Evolutionary conservation across 371 early-diverging fungal species (phyloP).

Genomic region (Mortierella sp.): DNA sequence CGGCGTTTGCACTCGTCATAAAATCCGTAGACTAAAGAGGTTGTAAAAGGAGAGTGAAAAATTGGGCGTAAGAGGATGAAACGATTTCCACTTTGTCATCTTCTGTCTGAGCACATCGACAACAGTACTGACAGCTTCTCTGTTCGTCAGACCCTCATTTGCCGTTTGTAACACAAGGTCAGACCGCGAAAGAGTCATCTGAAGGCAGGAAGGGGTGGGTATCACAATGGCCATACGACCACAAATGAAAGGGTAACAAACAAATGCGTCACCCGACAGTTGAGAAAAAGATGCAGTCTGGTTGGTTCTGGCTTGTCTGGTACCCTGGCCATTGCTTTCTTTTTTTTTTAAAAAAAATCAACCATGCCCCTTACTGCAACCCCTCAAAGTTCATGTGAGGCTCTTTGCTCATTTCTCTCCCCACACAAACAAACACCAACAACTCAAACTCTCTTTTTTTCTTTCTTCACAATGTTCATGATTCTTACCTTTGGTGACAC

Average conservation of each 20-base stretch:
- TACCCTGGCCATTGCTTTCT: neutral
- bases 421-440: neutral
- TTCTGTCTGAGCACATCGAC: neutral
- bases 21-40: conserved; percentile 93
- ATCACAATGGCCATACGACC: neutral
- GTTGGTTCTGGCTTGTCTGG: neutral
- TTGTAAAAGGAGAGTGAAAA: neutral
- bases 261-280: conserved; percentile 1
- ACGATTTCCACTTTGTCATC: neutral
- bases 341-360: neutral
- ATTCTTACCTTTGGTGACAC: conserved; percentile 89
- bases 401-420: neutral
- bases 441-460: neutral
- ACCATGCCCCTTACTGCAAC: neutral
- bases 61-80: neutral
- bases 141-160: neutral
- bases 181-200: neutral
- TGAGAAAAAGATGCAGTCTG: neutral
- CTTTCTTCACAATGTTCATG: neutral
- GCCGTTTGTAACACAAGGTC: conserved; percentile 12
- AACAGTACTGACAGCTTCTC: too few relatives aligned
- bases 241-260: conserved; percentile 5
- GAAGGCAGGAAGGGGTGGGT: neutral
- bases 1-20: conserved; percentile 99
- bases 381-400: conserved; percentile 2